Base-by-base conservation (phyloP, 345 rosid species). In the Bretschneidera sinensis region DNA sequence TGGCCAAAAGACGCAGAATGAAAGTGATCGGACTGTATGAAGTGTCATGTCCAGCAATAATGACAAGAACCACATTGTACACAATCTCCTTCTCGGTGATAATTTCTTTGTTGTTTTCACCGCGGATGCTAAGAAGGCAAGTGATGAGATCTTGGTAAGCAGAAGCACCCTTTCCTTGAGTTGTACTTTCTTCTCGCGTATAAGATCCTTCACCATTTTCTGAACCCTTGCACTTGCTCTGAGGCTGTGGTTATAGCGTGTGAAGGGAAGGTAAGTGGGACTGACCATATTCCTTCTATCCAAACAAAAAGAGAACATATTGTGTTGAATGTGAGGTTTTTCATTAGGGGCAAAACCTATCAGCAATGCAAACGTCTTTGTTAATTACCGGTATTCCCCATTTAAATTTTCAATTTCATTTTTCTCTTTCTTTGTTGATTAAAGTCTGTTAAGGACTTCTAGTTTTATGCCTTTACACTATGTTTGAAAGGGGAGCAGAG, bases 1-100 rank as follows among this genome's bases (percentile, higher is more conserved):
- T 73, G 0, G 89, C 74, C 1, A 83, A 71, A 65, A 68, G 79
- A 24, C 70, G 70, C 2, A 83, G 20, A 50, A 83, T 17, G 62
- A 78, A 81, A 60, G 89, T 83, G 51, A 83, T 63, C 18, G 81
- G 70, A 20, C 72, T 45, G 1, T 83, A 65, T 24, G 85, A 70
- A 67, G 87, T 81, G 62, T 81, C 87, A 45, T 81, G 69, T 51
- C 89, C 87, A 2, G 89, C 87, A 50, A 66, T 72, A 87, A 86
- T 83, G 63, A 79, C 65, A 22, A 83, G 77, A 77, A 62, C 71
- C 17, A 62, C 64, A 54, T 78, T 86, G 25, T 86, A 73, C 35
- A 79, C 43, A 25, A 81, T 81, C 79, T 83, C 89, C 54, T 73
- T 55, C 54, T 76, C 83, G 16, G 72, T 76, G 21, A 83, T 33